Evolutionary conservation across 331 rosid genomes (phyloP), one percentile per base, ranked within the genome.

Genomic region (Rhamnella rubrinervis): DNA sequence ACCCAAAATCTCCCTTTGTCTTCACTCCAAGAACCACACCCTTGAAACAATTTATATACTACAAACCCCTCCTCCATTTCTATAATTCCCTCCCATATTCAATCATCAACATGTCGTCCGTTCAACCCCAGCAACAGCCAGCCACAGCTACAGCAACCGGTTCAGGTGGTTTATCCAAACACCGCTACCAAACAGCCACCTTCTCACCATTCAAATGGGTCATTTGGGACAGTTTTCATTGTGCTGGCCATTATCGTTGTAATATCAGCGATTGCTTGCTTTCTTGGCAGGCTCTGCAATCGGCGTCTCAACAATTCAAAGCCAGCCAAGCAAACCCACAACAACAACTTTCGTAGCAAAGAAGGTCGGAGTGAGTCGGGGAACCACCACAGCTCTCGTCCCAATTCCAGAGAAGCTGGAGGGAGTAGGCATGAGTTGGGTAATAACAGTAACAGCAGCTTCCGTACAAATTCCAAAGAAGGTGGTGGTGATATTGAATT

Each of bases 211-310:
- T 89, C 98, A 65, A 78, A 80, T 59, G 97, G 96, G 26, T 84
- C 91, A 1, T 93, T 88, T 19, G 98, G 96, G 67, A 60, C 95
- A 7, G 98, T 91, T 77, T 91, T 91, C 78, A 80, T 93, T 40
- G 96, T 93, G n/a, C 80, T 93, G 20, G 92, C 95, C 15, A 84
- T 91, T 9, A 87, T 93, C 20, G 66, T 87, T 1, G 95, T 87
- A 2, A 47, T 93, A 44, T 91, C 98, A 4, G 81, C 81, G 2
- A 53, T 89, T 41, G 96, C 95, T 72, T 93, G 98, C 79, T 79
- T 83, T 55, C 92, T 93, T 5, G 91, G 97, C 2, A 64, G 96
- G 57, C 86, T 93, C 0, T 93, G 98, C 81, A 85, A 84, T 68
- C 71, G 79, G 51, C 87, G 86, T 18, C 13, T 52, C 7, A 73